Percentiles rank a stretch among this genome's conserved stretches.
Evolutionary conservation across 73 alveolate genomes (phyloP).

Genomic region (Tetrahymena borealis): DNA sequence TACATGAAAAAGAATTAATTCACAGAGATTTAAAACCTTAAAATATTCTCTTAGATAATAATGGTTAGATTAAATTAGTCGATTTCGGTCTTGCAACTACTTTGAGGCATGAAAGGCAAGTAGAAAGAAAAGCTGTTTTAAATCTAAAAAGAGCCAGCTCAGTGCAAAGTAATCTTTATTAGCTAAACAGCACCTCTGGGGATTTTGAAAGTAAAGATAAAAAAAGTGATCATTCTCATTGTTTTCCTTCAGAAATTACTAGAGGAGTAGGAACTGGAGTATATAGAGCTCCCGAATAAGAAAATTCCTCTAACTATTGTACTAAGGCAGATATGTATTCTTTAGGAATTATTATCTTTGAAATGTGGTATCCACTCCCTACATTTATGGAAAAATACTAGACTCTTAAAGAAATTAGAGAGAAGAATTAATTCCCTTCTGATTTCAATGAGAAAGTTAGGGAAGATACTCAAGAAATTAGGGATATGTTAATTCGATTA

Average conservation of each 20-base stretch:
- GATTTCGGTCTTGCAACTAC: slow-evolving; percentile 93
- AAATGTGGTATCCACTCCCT: slow-evolving; percentile 49
- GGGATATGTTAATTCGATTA: slow-evolving; percentile 50
- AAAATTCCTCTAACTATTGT: slow-evolving; percentile 35
- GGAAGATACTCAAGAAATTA: slow-evolving; percentile 43
- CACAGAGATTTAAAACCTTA: slow-evolving; percentile 96
- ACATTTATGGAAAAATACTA: slow-evolving; percentile 47
- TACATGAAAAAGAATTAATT: slow-evolving; percentile 70
- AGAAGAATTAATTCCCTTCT: slow-evolving; percentile 21
- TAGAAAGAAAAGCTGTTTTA: slow-evolving; percentile 2
- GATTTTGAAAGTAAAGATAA: not conserved
- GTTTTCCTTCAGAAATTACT: not conserved
- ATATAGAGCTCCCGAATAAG: slow-evolving; percentile 65
- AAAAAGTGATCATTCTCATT: not conserved
- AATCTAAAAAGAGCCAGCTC: slow-evolving; percentile 1
- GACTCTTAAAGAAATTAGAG: slow-evolving; percentile 21
- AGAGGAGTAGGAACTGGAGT: slow-evolving; percentile 53
- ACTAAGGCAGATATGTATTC: slow-evolving; percentile 56
- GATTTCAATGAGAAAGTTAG: slow-evolving; percentile 38
- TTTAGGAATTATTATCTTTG: slow-evolving; percentile 53
- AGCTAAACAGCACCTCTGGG: not conserved
- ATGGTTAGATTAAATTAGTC: slow-evolving; percentile 76
- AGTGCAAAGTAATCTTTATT: not conserved
- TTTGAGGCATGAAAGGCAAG: slow-evolving; percentile 27
- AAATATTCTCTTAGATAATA: slow-evolving; percentile 81